phyloP scores from a whole-genome alignment of 371 early-diverging fungal species.

The Rhizopus arrhizus region DNA sequence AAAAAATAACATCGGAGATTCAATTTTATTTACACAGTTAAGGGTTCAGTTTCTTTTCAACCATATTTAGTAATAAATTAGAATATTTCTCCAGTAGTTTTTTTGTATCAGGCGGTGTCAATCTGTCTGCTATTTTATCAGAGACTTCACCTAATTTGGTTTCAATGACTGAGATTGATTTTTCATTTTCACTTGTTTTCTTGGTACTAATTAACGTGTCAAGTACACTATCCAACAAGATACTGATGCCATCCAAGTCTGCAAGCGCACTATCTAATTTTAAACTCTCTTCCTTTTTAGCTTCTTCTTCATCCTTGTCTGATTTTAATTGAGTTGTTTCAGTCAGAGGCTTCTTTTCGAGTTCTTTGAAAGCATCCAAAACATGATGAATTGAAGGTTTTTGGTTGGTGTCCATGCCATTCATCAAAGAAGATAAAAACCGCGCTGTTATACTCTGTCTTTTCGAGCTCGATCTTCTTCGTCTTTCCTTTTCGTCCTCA shows the following conservation, averaged over 20 bases:
- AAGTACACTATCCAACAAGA: slow-evolving; percentile 38
- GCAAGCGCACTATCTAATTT: slow-evolving; percentile 26
- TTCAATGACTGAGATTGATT: slow-evolving; percentile 19
- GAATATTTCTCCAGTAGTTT: slow-evolving; percentile 28
- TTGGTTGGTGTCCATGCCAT: slow-evolving; percentile 1
- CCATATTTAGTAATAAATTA: slow-evolving; percentile 18
- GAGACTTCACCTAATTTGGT: slow-evolving; percentile 15
- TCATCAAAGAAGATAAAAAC: slow-evolving; percentile 34
- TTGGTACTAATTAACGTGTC: slow-evolving; percentile 14
- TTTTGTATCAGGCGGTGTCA: slow-evolving; percentile 15
- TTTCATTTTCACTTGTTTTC: slow-evolving; percentile 10
- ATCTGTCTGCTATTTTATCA: slow-evolving; percentile 10
- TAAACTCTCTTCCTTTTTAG: slow-evolving; percentile 4
- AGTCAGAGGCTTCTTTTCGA: not conserved
- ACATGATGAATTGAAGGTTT: slow-evolving; percentile 28
- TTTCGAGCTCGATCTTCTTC: slow-evolving; percentile 14
- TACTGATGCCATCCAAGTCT: slow-evolving; percentile 37
- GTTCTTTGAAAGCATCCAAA: slow-evolving; percentile 17
- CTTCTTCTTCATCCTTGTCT: not conserved
- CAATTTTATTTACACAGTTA: slow-evolving; percentile 8
- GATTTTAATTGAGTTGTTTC: too few relatives aligned
- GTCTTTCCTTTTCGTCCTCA: not conserved
- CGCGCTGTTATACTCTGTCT: slow-evolving; percentile 51
- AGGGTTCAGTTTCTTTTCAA: slow-evolving; percentile 23
- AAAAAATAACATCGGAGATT: not conserved